Evolutionary conservation across 352 stramenopile species (phyloP), one percentile per base, ranked within the genome.

Genomic region (Blastocystis sp.): DNA sequence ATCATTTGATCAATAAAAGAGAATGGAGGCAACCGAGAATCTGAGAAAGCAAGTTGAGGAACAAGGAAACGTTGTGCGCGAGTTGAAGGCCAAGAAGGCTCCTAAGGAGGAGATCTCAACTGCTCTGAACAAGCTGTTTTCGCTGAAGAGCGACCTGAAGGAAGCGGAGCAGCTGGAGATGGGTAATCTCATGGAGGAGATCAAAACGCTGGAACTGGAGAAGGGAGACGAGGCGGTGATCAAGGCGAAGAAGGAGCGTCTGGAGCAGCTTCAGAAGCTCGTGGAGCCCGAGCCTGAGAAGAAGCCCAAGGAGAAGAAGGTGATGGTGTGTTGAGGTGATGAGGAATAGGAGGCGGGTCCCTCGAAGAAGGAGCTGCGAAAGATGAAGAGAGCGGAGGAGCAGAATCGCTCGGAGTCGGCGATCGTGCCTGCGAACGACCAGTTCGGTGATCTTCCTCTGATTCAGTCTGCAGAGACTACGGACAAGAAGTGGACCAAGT

Each of bases 391-490:
- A 65, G 89, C 87, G 38, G 89, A 90, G 36, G 71, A 90, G 72
- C 61, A 77, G 54, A 88, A 89, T 7, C 89, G 90, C 34, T 87
- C 86, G 57, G 89, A 91, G 71, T 88, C 63, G 36, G 87, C 88
- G 40, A 64, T 86, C n/a, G 84, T 67, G 16, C 87, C 88, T 49
- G 59, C 79, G 6, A 89, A 87, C 36, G 88, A 88, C 29, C 88
- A 89, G 59, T 96, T 92, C 87, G 93, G 92, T 77, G 92, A 96
- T 63, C 57, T 92, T 64, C 92, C 92, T 81, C 90, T 96, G 44
- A 91, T 96, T 86, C 92, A 97, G 89, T 96, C 92, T 71, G 90
- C 91, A 86, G 90, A 94, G 69, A 91, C 91, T 81, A 92, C 88
- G 56, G 91, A 93, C 87, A 91, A 92, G 79, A 89, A 89, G 77